These are phyloP conservation scores for Calendula officinalis DNA, from an alignment of 129 eudicot species.

Conservation along the genomic window DNA sequence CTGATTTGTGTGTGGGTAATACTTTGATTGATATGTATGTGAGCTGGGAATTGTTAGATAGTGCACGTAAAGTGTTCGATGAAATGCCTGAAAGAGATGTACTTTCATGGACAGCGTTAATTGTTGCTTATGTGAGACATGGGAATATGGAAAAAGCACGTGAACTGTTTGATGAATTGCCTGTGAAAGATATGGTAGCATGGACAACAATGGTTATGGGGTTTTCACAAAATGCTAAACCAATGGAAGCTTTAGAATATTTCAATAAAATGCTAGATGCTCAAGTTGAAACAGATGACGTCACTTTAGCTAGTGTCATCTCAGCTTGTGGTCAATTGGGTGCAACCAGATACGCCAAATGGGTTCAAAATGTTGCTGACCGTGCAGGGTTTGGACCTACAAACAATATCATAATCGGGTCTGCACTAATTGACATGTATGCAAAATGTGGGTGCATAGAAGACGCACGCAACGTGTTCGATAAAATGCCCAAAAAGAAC, in stretches of 20 bases:
- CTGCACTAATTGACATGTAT: constrained; percentile 69
- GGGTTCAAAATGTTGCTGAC: constrained; percentile 55
- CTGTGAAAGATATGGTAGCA: constrained; percentile 54
- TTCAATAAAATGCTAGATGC: constrained; percentile 51
- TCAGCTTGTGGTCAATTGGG: constrained; percentile 66
- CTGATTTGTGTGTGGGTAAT: constrained; percentile 55
- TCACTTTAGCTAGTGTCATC: constrained; percentile 55
- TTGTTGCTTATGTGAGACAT: constrained; percentile 44
- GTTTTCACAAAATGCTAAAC: constrained; percentile 49
- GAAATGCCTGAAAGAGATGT: constrained; percentile 33
- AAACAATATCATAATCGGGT: constrained; percentile 41
- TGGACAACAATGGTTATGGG: constrained; percentile 69
- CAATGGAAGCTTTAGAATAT: constrained; percentile 49
- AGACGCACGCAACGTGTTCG: constrained; percentile 46
- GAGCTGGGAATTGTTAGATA: constrained; percentile 33
- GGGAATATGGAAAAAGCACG: constrained; percentile 51
- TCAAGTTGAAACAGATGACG: constrained; percentile 47
- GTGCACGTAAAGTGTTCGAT: too few relatives aligned
- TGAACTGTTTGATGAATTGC: constrained; percentile 44
- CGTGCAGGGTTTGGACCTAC: constrained; percentile 37
- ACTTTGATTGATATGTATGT: constrained; percentile 50
- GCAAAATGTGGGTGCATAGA: constrained; percentile 53
- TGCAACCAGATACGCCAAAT: constrained; percentile 47
- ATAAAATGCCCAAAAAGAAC: constrained; percentile 37
- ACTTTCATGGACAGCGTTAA: constrained; percentile 53